Evolutionary conservation across 2,329 filamentous ascomycete genomes (phyloP), one percentile per base, ranked within the genome.

Genomic region (Orbilia quercus): DNA sequence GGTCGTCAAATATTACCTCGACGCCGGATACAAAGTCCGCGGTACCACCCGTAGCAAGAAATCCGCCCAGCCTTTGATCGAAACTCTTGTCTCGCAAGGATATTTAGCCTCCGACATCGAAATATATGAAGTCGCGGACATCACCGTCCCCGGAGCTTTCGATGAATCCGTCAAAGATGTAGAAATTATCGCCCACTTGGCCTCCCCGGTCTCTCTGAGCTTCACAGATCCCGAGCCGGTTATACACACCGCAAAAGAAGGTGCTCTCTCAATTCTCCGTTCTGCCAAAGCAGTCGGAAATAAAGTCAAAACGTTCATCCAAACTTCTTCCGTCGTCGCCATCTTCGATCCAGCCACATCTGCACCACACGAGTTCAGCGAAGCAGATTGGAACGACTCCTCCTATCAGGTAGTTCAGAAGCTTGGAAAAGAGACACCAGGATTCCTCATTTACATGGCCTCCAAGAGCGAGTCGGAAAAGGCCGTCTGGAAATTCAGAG

Each of bases 121-220:
- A 45, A 72, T 72, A 14, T 72, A 72, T 28, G 85, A 95, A 72
- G 90, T 96, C 9, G 84, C 87, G 51, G 90, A 96, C 76, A 89
- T 96, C 75, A 88, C 89, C 0, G 79, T 87, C 75, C 84, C 87
- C n/a, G 86, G 85, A 16, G 90, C 90, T 22, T 96, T 95, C 76
- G 86, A 90, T 70, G 80, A 85, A 77, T 86, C 79, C 7, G 78
- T 81, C 59, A 76, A 78, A 55, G 73, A 71, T 36, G 76, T 77
- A 1, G 53, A 60, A 16, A 55, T 45, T 9, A 63, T 74, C 7
- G 51, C 63, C n/a, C 54, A 74, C 47, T 54, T 67, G 18, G 70
- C 70, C 7, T 48, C 62, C 3, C 70, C 70, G 3, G 85, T 86
- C 77, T 47, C 78, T 6, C 86, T 83, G 80, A 82, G 84, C 18